Evolutionary conservation across 2,329 filamentous ascomycete genomes (phyloP).

Genomic region (Neodidymelliopsis sp.): DNA sequence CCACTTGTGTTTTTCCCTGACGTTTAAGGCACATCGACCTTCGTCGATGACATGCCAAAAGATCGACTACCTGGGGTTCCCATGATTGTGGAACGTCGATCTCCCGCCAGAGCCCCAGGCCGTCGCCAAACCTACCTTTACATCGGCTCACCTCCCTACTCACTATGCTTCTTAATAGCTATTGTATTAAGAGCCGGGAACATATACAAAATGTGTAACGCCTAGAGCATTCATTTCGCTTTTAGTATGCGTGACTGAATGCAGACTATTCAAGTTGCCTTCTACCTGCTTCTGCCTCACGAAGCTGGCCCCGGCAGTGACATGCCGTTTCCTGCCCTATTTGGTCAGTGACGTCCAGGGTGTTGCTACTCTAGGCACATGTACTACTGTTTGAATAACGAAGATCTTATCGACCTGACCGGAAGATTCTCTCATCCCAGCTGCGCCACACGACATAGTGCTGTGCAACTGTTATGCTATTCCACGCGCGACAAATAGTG

Average conservation of each 20-base stretch:
- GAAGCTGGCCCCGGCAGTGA: background rate
- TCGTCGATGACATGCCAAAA: no score
- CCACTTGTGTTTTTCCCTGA: no score
- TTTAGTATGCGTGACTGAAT: slow-evolving; percentile 1
- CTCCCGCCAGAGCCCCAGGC: background rate
- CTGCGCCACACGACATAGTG: background rate
- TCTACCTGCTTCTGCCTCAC: slow-evolving; percentile 1
- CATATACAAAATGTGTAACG: background rate
- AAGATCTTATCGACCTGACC: background rate
- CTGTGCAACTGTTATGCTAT: background rate
- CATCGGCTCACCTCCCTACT: slow-evolving; percentile 6
- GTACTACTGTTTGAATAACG: slow-evolving; percentile 4
- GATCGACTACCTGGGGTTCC: background rate
- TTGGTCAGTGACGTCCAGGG: background rate
- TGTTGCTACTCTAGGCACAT: no score
- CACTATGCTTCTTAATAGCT: background rate
- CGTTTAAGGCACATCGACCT: no score
- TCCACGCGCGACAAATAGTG: background rate
- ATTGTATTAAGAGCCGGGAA: background rate
- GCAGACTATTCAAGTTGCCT: slow-evolving; percentile 1
- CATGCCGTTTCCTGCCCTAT: background rate
- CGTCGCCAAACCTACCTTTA: slow-evolving; percentile 1
- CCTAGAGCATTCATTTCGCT: background rate
- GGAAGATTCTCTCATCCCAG: background rate
- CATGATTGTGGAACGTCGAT: background rate